Base-by-base conservation (phyloP, 2,329 filamentous ascomycete genomes). In the Akanthomyces dipterigenus region DNA sequence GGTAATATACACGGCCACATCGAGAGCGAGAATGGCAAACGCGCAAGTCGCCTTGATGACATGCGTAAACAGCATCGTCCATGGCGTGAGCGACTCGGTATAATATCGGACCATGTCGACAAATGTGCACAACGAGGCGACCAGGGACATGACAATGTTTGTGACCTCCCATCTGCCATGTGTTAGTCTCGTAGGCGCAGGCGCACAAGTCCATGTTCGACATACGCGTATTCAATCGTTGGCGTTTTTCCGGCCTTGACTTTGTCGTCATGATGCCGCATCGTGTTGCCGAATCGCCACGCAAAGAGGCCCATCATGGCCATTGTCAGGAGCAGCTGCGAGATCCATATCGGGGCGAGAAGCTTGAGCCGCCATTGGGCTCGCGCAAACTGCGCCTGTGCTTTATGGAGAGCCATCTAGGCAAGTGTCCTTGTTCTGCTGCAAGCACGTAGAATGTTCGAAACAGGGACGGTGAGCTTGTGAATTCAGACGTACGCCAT, bases 11-110 rank as follows among this genome's bases (percentile, higher is more conserved):
- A 83, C 75, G 40, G 82, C 75, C 28, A 82, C 70, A 62, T 85
- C 81, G 28, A 85, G 73, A 1, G 73, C 78, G 26, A 85, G 71
- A 28, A 81, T 78, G 40, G 76, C 76, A 7, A 72, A 64, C 0
- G 80, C 75, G 22, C 81, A 76, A 0, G 77, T 74, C 48, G 80
- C 64, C 65, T 83, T 84, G 66, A 84, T 64, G 61, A 79, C 69
- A 63, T 82, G 78, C 20, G 77, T 78, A 64, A 80, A 78, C 3
- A 85, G 70, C 73, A 85, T 77, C 5, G 77, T 78, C 70, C 82
- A 79, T 2, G 82, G 82, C 12, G 82, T 84, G 59, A 85, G 69
- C 1, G 77, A 75, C 68, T 84, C 80, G 34, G 76, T 73, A 53
- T 76, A 73, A 62, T 75, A 78, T 65, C 73, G 78, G 48, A 73